Evolutionary conservation across 1,284 basidiomycete genomes (phyloP).

Genomic region (Leucoagaricus sp.): DNA sequence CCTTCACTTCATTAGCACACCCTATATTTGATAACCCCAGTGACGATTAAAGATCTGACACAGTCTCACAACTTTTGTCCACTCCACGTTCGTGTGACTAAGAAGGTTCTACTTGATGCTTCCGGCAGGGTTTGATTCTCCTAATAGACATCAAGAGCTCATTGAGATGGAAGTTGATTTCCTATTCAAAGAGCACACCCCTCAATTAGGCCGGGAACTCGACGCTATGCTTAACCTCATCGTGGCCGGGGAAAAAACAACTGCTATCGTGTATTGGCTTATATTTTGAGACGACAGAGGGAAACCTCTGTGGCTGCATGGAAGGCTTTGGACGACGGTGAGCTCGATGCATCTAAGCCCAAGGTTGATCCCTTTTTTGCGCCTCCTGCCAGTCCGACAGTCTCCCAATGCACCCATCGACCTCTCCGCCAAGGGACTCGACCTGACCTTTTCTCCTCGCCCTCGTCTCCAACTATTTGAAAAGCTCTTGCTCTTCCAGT

Average conservation of each 20-base stretch:
- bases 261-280: neutral
- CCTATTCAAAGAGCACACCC: conserved; percentile 1
- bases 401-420: too few species aligned
- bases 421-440: too few species aligned
- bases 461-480: too few species aligned
- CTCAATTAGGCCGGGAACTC: conserved; percentile 1
- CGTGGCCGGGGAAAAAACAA: neutral
- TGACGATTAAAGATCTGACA: neutral
- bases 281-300: neutral
- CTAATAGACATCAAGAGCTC: conserved; percentile 10
- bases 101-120: neutral
- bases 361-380: too few species aligned
- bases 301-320: neutral
- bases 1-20: too few species aligned
- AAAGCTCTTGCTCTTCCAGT: too few species aligned
- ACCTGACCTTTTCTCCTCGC: too few species aligned
- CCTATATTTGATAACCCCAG: neutral
- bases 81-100: conserved; percentile 4
- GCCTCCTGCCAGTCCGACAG: too few species aligned
- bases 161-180: conserved; percentile 7
- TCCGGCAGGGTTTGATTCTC: too few species aligned
- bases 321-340: neutral
- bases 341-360: too few species aligned
- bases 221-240: neutral
- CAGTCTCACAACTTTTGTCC: conserved; percentile 6